These are phyloP conservation scores for Zygnema cylindricum DNA, from an alignment of 139 green algal genomes.

Conservation along the genomic window DNA sequence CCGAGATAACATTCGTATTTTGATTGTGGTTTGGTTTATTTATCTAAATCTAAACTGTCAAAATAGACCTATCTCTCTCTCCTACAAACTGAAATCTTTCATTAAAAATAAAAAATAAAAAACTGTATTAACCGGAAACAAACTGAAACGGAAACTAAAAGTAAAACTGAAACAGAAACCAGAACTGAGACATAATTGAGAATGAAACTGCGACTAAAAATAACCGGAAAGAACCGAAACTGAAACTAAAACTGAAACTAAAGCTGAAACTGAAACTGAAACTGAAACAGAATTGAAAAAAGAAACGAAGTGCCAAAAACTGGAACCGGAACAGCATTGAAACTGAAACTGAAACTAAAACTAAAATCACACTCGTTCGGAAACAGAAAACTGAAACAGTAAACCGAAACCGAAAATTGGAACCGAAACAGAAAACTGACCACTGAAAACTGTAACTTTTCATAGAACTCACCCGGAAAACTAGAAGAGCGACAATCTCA, in stretches of 20 bases:
- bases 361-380: neutral
- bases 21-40: no score
- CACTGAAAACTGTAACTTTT: neutral
- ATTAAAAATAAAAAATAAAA: conserved; percentile 12
- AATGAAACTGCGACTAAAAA: neutral
- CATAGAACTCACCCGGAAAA: neutral
- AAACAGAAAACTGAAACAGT: neutral
- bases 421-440: no score
- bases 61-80: neutral
- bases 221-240: neutral
- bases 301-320: no score
- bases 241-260: neutral
- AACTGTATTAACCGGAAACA: no score
- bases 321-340: neutral
- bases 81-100: neutral
- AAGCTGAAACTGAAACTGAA: conserved; percentile 2
- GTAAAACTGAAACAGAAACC: neutral
- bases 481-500: neutral
- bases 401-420: no score
- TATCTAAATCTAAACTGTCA: no score
- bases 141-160: conserved; percentile 17
- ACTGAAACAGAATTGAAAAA: no score
- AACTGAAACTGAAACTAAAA: neutral
- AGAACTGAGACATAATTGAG: neutral
- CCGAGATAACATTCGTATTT: no score